Conservation (phyloP, 2,329 filamentous ascomycete species). For the Fusarium fracticaudum region DNA sequence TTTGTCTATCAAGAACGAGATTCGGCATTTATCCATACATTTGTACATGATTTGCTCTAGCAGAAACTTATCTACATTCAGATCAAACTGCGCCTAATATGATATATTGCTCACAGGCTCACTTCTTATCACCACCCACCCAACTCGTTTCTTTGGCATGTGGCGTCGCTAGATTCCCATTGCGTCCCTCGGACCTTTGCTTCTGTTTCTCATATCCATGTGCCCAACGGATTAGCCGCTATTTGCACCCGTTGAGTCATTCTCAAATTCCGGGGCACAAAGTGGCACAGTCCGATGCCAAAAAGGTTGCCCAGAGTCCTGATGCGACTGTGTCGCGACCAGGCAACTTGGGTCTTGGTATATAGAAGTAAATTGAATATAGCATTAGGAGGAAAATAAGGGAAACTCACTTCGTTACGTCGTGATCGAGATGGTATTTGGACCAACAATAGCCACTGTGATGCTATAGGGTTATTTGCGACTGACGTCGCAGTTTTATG, state of each 20-base stretch:
- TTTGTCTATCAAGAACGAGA: slow-evolving; percentile 15
- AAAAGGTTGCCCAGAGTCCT: slow-evolving; percentile 16
- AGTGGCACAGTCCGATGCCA: slow-evolving; percentile 24
- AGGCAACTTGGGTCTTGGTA: background rate
- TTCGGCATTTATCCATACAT: slow-evolving; percentile 22
- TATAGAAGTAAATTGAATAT: background rate
- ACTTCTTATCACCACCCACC: slow-evolving; percentile 27
- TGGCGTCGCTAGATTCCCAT: slow-evolving; percentile 38
- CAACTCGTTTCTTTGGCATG: slow-evolving; percentile 31
- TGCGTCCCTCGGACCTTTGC: slow-evolving; percentile 6
- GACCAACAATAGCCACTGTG: slow-evolving; percentile 8
- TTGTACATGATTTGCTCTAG: background rate
- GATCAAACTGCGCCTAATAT: slow-evolving; percentile 13
- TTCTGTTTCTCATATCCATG: slow-evolving; percentile 16
- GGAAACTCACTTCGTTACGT: background rate
- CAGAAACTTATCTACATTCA: background rate
- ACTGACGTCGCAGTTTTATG: background rate
- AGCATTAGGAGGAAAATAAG: background rate
- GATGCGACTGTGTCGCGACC: background rate
- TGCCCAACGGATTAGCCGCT: slow-evolving; percentile 17
- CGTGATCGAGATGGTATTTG: background rate
- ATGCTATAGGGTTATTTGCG: slow-evolving; percentile 18
- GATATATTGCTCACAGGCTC: slow-evolving; percentile 15
- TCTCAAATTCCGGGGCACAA: slow-evolving; percentile 32
- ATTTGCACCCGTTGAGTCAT: slow-evolving; percentile 36